A percentile compares a stretch with the other conserved stretches of the same genome.
phyloP scores from a whole-genome alignment of 257 asterid genomes.

The Jacaranda mimosifolia region DNA sequence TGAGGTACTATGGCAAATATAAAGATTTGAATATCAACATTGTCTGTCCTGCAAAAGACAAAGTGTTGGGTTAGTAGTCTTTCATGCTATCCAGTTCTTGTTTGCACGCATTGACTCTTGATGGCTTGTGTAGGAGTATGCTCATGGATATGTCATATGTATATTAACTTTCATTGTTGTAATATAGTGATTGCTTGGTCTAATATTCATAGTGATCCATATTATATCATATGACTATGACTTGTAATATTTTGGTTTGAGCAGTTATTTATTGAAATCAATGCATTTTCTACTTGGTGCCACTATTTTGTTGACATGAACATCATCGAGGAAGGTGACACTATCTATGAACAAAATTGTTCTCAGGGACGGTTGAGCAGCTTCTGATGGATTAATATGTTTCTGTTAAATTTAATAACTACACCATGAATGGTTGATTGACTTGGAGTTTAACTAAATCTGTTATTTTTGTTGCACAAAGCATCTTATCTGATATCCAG shows the following conservation, averaged over 20 bases:
- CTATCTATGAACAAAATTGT: neutral
- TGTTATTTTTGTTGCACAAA: neutral
- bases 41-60: constrained; percentile 78
- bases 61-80: constrained; percentile 55
- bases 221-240: neutral
- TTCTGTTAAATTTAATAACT: neutral
- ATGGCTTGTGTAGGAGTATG: neutral
- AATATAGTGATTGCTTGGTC: neutral
- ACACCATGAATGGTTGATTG: neutral
- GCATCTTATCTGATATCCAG: neutral
- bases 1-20: neutral
- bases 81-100: neutral
- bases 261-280: too few species aligned
- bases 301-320: neutral
- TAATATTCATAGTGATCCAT: neutral
- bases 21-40: constrained; percentile 61
- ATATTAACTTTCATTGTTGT: neutral
- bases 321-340: neutral
- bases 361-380: neutral
- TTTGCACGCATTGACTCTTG: neutral
- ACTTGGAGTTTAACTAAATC: neutral
- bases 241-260: too few species aligned
- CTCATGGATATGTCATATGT: neutral
- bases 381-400: neutral
- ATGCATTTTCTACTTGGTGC: neutral